Evolutionary conservation across 2,329 filamentous ascomycete species (phyloP), one percentile per base, ranked within the genome.

Genomic region (Xylariomycetidae sp.): DNA sequence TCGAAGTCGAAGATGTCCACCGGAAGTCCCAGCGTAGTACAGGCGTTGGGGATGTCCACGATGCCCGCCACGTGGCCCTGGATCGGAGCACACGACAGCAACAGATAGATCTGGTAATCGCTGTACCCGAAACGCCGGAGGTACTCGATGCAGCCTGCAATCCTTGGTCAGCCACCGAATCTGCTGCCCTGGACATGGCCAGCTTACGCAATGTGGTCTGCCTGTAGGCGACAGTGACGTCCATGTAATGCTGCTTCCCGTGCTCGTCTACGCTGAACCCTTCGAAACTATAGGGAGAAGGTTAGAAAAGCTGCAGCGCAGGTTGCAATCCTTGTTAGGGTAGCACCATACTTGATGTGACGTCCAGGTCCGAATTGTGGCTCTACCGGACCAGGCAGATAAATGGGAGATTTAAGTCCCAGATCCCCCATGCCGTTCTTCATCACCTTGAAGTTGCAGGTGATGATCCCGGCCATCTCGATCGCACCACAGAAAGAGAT

Each of bases 1-100:
- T 95, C 88, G 60, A 96, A 94, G 53, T 92, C 86, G 51, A 96
- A 96, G 33, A 96, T 94, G 62, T 95, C 89, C 70, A 94, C 87
- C 1, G 89, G 89, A 34, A 95, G 56, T 0, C 88, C 88, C 38
- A 95, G 67, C 0, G 89, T 95, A 4, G 88, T 94, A 54, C 89
- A 95, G 0, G 85, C 86, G 55, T 95, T 94, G 0, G 88, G 88
- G 30, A 94, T 86, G 58, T 94, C 88, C 7, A 94, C 88, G 36
- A 95, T 84, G 0, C 89, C 88, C 2, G 88, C 89, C 32, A 95
- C 76, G 53, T 94, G 86, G 0, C 89, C 89, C 58, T 94, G 85
- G 5, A 95, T 74, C 0, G 89, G 88, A 0, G 88, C 88, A 56
- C 86, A 92, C 12, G 84, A 89, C 29, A 95, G 65, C 31, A 95